Conservation (phyloP, 2,329 filamentous ascomycete species). For the Septoria petroselini region DNA sequence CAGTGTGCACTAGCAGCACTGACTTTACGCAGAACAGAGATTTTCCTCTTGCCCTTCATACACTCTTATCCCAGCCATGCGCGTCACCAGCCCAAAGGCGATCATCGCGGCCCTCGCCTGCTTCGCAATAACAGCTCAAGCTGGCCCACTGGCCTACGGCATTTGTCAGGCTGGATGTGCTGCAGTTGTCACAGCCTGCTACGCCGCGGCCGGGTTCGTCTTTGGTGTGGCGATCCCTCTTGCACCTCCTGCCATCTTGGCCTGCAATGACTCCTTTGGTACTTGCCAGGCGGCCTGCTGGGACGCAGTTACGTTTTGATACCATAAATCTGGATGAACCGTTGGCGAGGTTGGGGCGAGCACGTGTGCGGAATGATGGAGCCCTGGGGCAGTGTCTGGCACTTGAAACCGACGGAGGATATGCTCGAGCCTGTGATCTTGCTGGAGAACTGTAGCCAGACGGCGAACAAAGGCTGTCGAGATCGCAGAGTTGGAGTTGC, state of each 20-base stretch:
- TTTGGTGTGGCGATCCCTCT: conserved; percentile 42
- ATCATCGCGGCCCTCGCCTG: background rate
- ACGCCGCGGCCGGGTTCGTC: conserved; percentile 44
- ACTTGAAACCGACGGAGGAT: too few relatives aligned
- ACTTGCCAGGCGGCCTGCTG: conserved; percentile 49
- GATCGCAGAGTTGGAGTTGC: too few relatives aligned
- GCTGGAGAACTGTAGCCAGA: background rate
- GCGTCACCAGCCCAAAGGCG: background rate
- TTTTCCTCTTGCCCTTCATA: too few relatives aligned
- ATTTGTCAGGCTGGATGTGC: conserved; percentile 51
- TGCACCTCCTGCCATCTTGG: conserved; percentile 44
- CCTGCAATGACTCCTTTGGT: conserved; percentile 48
- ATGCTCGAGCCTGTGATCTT: too few relatives aligned
- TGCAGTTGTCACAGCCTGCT: conserved; percentile 47
- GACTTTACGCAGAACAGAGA: too few relatives aligned
- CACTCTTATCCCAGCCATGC: background rate
- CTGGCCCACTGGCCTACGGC: conserved; percentile 43
- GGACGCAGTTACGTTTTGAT: conserved; percentile 23
- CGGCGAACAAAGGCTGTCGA: too few relatives aligned
- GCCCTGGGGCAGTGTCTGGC: conserved; percentile 12
- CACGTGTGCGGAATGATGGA: too few relatives aligned
- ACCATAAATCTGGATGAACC: conserved; percentile 1
- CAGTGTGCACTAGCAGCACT: background rate
- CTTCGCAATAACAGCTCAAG: conserved; percentile 10
- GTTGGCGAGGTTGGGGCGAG: background rate